Conservation (phyloP, 257 asterid genomes). For the Lycium ferocissimum region DNA sequence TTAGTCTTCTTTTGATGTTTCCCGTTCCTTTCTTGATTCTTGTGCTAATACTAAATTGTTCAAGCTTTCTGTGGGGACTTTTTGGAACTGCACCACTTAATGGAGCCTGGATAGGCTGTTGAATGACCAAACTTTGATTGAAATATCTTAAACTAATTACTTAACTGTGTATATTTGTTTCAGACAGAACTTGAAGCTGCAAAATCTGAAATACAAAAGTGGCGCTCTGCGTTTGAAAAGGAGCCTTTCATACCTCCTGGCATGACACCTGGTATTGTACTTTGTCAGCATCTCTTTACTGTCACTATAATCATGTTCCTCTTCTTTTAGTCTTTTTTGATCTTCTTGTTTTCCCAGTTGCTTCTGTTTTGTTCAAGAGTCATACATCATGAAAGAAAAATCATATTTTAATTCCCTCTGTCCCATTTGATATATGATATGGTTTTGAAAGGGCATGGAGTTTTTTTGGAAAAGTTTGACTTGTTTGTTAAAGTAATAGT, state of each 20-base stretch:
- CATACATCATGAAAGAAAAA: not conserved
- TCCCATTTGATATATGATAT: slow-evolving; percentile 12
- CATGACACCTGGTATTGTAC: slow-evolving; percentile 70
- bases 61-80: not conserved
- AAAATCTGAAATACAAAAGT: slow-evolving; percentile 84
- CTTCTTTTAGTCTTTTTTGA: not conserved
- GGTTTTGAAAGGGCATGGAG: not conserved
- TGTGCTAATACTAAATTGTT: not conserved
- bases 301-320: not conserved
- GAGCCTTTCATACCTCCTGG: slow-evolving; percentile 74
- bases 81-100: not conserved
- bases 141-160: not conserved
- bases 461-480: not conserved
- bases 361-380: not conserved
- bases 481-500: not conserved
- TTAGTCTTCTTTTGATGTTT: slow-evolving; percentile 2
- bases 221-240: slow-evolving; percentile 91
- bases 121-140: not conserved
- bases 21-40: not conserved
- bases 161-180: slow-evolving; percentile 30
- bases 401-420: not conserved
- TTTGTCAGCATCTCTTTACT: not conserved
- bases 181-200: slow-evolving; percentile 82
- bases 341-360: not conserved
- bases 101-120: not conserved